Base-by-base conservation (phyloP, 2,329 filamentous ascomycete species). In the Xylariaceae sp. region DNA sequence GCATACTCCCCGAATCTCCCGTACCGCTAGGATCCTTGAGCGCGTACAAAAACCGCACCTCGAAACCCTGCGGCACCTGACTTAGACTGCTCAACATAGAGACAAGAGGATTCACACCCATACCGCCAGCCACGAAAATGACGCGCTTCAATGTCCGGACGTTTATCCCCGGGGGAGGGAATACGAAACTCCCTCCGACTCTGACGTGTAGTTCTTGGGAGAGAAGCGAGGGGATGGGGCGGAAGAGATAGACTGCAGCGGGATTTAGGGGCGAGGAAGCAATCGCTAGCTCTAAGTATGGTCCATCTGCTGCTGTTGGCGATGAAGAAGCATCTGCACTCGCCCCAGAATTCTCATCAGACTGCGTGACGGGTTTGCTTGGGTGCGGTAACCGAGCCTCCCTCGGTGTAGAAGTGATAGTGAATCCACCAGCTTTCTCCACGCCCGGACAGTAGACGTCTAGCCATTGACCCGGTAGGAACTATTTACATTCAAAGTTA, bases 381-480 rank as follows among this genome's bases (percentile, higher is more conserved):
- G 57, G 57, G 11, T 54, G 45, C 11, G 63, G 62, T n/a, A 65
- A 52, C 18, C 67, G 53, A 3, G 81, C 77, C 47, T 75, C 71
- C 39, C 76, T 77, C 0, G 89, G 89, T 0, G 86, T 72, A 1
- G 88, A 94, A 6, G 89, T 92, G 56, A 95, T 87, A 39, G 90
- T 95, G 73, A 95, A 96, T 50, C 90, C 90, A 32, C 90, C 90
- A 3, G 89, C 84, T 64, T 86, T 83, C 39, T 77, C 61, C 40
- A 89, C 71, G 35, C 73, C 74, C 1, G 90, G 89, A 46, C 90
- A 79, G 65, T 87, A 85, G 6, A 90, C 84, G 66, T 96, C 90
- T 48, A 96, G 77, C 89, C 90, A 96, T 74, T 95, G 90, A 47
- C 90, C 90, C 5, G 90, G 82, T 6, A 83, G 75, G 69, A 94